These are phyloP conservation scores for Pseudoperonospora humuli DNA, from an alignment of 352 stramenopile genomes.

Conservation along the genomic window DNA sequence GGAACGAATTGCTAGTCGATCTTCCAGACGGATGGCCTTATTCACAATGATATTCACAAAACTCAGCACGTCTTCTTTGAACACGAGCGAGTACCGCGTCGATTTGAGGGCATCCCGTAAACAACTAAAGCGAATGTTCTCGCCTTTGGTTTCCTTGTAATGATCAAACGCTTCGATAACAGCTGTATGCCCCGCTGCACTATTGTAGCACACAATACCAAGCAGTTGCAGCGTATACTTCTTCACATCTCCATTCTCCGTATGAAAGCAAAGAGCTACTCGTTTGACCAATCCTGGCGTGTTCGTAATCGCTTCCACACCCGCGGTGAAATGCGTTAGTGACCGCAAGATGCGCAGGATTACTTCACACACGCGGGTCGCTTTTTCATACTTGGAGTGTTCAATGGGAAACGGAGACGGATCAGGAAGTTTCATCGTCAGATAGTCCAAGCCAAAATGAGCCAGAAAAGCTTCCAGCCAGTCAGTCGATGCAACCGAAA, in stretches of 20 bases:
- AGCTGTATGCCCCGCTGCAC: slow-evolving; percentile 63
- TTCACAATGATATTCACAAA: slow-evolving; percentile 89
- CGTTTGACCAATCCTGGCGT: slow-evolving; percentile 73
- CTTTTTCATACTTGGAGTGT: slow-evolving; percentile 71
- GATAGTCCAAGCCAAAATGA: slow-evolving; percentile 73
- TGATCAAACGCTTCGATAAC: slow-evolving; percentile 79
- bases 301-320: slow-evolving; percentile 77
- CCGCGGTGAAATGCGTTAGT: slow-evolving; percentile 69
- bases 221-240: slow-evolving; percentile 77
- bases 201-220: slow-evolving; percentile 84
- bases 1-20: slow-evolving; percentile 69
- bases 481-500: slow-evolving; percentile 57
- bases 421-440: slow-evolving; percentile 82
- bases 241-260: slow-evolving; percentile 72
- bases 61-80: slow-evolving; percentile 84
- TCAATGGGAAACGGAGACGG: slow-evolving; percentile 76
- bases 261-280: slow-evolving; percentile 78
- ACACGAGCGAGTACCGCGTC: slow-evolving; percentile 75
- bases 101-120: slow-evolving; percentile 75
- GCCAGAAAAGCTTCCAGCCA: slow-evolving; percentile 72
- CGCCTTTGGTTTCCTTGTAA: slow-evolving; percentile 79
- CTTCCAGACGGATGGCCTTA: slow-evolving; percentile 78
- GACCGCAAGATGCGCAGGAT: slow-evolving; percentile 72
- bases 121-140: slow-evolving; percentile 74
- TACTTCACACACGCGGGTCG: slow-evolving; percentile 63